A percentile compares a stretch with the other conserved stretches of the same genome.
Conservation (phyloP, 352 stramenopile species). For the Pseudoperonospora humuli region DNA sequence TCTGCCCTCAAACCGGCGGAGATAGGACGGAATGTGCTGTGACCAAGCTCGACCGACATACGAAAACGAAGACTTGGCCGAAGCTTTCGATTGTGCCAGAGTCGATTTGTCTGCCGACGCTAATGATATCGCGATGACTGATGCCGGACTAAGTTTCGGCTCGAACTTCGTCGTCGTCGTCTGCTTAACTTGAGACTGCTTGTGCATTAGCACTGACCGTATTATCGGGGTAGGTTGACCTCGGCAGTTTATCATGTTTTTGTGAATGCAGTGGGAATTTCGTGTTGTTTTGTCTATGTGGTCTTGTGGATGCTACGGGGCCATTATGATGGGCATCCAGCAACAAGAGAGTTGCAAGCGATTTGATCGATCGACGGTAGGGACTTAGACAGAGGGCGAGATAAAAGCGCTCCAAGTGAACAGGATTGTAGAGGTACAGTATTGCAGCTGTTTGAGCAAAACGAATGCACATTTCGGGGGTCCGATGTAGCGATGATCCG, state of each 20-base stretch:
- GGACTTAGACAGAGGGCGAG: too few species aligned
- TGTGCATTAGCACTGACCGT: background rate
- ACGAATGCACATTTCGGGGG: too few species aligned
- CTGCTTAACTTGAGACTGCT: background rate
- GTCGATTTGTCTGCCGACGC: constrained; percentile 15
- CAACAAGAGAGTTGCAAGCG: too few species aligned
- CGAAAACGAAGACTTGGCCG: constrained; percentile 10
- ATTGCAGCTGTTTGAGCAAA: too few species aligned
- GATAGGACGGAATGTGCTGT: constrained; percentile 14
- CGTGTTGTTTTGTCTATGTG: too few species aligned
- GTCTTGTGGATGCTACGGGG: too few species aligned
- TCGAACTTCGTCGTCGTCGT: constrained; percentile 11
- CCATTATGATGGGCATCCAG: too few species aligned
- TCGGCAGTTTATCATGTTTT: constrained; percentile 28
- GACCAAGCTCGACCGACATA: background rate
- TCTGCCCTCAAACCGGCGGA: constrained; percentile 25
- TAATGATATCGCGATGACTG: constrained; percentile 16
- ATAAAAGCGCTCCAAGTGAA: too few species aligned
- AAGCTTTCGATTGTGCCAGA: constrained; percentile 9
- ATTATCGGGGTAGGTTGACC: constrained; percentile 9
- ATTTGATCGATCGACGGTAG: too few species aligned
- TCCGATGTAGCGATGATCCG: too few species aligned
- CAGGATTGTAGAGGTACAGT: too few species aligned
- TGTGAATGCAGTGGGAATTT: too few species aligned
- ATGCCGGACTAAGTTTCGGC: constrained; percentile 4